Evolutionary conservation across 2,329 filamentous ascomycete species (phyloP).

Genomic region (Didymella segeticola): DNA sequence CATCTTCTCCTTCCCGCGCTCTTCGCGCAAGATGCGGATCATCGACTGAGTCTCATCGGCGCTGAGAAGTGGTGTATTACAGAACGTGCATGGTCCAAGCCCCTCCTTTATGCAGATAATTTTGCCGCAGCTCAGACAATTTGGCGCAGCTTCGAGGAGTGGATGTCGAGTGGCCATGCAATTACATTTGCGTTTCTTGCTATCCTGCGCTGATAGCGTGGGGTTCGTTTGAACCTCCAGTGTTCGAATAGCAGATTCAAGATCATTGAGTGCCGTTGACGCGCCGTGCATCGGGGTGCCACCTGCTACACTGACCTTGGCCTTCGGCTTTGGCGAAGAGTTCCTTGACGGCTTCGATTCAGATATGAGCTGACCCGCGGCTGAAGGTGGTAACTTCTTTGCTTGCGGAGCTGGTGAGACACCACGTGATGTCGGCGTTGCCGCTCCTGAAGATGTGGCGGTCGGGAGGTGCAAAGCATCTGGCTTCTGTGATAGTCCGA

Average conservation of each 20-base stretch:
- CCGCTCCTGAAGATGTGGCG: conserved; percentile 33
- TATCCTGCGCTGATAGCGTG: conserved; percentile 63
- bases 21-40: conserved; percentile 81
- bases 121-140: conserved; percentile 91
- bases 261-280: conserved; percentile 72
- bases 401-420: conserved; percentile 55
- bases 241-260: conserved; percentile 80
- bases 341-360: conserved; percentile 67
- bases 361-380: conserved; percentile 80
- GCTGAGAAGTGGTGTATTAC: conserved; percentile 75
- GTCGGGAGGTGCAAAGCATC: conserved; percentile 49
- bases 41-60: conserved; percentile 80
- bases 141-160: conserved; percentile 87
- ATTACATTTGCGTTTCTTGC: conserved; percentile 73
- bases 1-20: conserved; percentile 87
- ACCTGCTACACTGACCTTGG: conserved; percentile 76
- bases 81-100: conserved; percentile 92
- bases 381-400: conserved; percentile 68
- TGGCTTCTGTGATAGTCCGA: conserved; percentile 60
- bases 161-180: conserved; percentile 90
- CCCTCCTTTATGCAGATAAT: conserved; percentile 95
- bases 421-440: conserved; percentile 45
- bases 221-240: conserved; percentile 95
- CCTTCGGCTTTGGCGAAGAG: conserved; percentile 59
- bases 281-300: conserved; percentile 83